Percentiles rank a stretch among this genome's conserved stretches.
Evolutionary conservation across 495 filamentous ascomycete species (phyloP).

Genomic region (Xylaria scruposa): DNA sequence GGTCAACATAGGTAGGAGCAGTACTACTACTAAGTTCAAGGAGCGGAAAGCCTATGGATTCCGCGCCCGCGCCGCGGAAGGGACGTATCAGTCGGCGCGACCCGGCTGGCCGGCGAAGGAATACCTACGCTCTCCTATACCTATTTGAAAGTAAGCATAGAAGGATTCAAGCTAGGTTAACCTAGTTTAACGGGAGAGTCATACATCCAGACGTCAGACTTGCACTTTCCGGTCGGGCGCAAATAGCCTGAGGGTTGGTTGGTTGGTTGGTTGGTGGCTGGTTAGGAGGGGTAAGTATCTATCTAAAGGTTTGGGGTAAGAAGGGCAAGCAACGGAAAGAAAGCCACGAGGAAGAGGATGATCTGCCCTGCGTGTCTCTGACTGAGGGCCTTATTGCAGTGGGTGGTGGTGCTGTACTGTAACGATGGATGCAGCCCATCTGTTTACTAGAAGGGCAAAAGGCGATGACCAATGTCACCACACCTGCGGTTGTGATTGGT

Average conservation of each 20-base stretch:
- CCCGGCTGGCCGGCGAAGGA: background rate
- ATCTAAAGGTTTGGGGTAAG: background rate
- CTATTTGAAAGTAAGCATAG: background rate
- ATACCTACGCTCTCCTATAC: background rate
- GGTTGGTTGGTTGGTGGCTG: too few species aligned
- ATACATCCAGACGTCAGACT: background rate
- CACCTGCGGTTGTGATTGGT: conserved; percentile 20
- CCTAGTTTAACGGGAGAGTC: background rate
- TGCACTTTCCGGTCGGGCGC: background rate
- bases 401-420: background rate
- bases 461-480: conserved; percentile 15
- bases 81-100: background rate
- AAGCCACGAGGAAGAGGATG: conserved; percentile 22
- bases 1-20: background rate
- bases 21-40: background rate
- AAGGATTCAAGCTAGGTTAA: background rate
- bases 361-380: conserved; percentile 15
- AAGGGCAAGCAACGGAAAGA: background rate
- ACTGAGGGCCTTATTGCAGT: background rate
- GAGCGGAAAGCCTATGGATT: conserved; percentile 4
- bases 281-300: background rate
- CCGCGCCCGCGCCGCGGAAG: background rate
- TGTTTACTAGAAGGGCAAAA: conserved; percentile 5
- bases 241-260: background rate
- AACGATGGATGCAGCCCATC: conserved; percentile 13